A percentile compares a stretch with the other conserved stretches of the same genome.
Evolutionary conservation across 2,329 filamentous ascomycete species (phyloP).

Genomic region (Byssochlamys sp.): DNA sequence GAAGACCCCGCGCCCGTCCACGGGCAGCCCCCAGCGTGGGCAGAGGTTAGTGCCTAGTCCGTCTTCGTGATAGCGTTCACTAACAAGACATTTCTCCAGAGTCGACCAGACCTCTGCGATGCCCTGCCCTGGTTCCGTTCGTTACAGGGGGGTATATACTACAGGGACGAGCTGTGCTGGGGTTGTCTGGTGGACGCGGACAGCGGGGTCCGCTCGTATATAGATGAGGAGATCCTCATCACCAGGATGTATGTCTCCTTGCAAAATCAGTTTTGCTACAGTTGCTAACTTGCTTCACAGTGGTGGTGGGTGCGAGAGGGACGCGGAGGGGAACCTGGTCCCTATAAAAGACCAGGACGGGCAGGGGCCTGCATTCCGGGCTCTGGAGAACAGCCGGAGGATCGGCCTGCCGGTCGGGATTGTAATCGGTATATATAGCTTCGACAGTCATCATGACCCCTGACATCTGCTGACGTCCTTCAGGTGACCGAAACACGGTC

Average conservation of each 20-base stretch:
- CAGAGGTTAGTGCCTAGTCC: slow-evolving; percentile 27
- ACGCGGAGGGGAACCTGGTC: slow-evolving; percentile 39
- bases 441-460: neutral
- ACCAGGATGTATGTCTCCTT: slow-evolving; percentile 45
- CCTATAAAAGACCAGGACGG: slow-evolving; percentile 39
- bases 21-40: slow-evolving; percentile 46
- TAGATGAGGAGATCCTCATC: slow-evolving; percentile 54
- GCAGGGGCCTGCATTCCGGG: slow-evolving; percentile 25
- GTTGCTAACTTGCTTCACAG: slow-evolving; percentile 22
- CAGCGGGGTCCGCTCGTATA: slow-evolving; percentile 46
- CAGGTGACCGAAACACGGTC: slow-evolving; percentile 44
- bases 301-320: slow-evolving; percentile 45
- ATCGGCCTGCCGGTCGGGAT: slow-evolving; percentile 45
- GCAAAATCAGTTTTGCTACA: neutral
- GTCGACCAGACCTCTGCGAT: slow-evolving; percentile 54
- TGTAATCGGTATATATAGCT: slow-evolving; percentile 40
- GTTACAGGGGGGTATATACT: slow-evolving; percentile 53
- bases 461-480: slow-evolving; percentile 14
- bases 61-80: neutral
- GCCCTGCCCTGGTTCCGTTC: slow-evolving; percentile 53
- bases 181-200: slow-evolving; percentile 53
- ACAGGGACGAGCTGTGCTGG: slow-evolving; percentile 38
- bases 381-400: slow-evolving; percentile 40
- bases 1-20: slow-evolving; percentile 6
- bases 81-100: slow-evolving; percentile 9